Evolutionary conservation across 2,329 filamentous ascomycete species (phyloP).

Genomic region (Xylaria sp.): DNA sequence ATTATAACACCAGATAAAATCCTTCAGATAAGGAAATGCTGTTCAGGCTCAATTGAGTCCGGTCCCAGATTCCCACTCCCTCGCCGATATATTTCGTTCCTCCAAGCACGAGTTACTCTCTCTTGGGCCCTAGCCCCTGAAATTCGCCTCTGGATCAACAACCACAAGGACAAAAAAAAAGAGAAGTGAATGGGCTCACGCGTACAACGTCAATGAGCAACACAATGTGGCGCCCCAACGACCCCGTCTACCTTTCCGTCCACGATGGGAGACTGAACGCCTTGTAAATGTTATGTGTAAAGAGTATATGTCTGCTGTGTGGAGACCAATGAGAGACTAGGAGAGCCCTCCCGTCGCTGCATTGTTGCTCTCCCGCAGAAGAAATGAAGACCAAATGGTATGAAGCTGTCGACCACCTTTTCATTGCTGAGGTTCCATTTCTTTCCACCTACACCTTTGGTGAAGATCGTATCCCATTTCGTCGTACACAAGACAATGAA

Average conservation of each 20-base stretch:
- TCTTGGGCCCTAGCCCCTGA: conserved; percentile 8
- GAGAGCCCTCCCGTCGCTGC: conserved; percentile 14
- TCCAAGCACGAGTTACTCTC: conserved; percentile 16
- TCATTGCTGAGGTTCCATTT: conserved; percentile 47
- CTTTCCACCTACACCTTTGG: conserved; percentile 40
- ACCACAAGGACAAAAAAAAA: conserved; percentile 29
- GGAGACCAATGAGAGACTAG: conserved; percentile 19
- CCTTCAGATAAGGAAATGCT: conserved; percentile 15
- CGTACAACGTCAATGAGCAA: conserved; percentile 24
- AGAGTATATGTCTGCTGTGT: conserved; percentile 33
- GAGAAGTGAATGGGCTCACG: conserved; percentile 17
- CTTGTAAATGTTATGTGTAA: conserved; percentile 38
- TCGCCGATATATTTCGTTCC: neutral
- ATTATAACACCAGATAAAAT: conserved; percentile 30
- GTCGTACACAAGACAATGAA: conserved; percentile 49
- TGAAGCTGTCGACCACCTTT: conserved; percentile 31
- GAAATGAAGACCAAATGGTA: conserved; percentile 37
- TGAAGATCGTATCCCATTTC: conserved; percentile 50
- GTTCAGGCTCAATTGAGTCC: conserved; percentile 16
- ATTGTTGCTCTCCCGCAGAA: conserved; percentile 21
- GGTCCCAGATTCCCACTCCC: conserved; percentile 10
- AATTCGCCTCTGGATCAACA: conserved; percentile 9
- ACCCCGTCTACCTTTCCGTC: conserved; percentile 29
- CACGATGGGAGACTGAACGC: conserved; percentile 32
- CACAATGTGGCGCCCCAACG: conserved; percentile 27